Evolutionary conservation across 306 rosid genomes (phyloP), one percentile per base, ranked within the genome.

Genomic region (Pyrus bretschneideri): DNA sequence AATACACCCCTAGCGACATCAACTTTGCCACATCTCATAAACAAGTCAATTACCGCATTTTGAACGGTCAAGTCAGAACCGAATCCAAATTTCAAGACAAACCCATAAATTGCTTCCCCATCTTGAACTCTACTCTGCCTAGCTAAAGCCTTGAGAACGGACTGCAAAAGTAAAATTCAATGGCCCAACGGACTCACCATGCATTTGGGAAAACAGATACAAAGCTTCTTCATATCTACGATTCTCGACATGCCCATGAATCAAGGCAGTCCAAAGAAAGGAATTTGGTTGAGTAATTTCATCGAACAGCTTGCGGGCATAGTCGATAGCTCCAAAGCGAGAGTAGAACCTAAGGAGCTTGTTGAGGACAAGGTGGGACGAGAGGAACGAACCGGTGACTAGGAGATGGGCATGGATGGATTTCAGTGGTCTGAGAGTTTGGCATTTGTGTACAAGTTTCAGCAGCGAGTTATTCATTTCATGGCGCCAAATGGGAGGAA

Each of bases 91-190:
- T 75, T 75, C 23, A 75, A 46, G 55, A 21, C 64, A 4, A 75
- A 64, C 79, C 72, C 71, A n/a, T 31, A n/a, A 44, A 75, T 30
- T 49, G 75, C 57, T 75, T 75, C 72, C 61, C 79, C 72, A 13
- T 65, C 63, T 65, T 65, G 35, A 71, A 51, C 75, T 71, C 44
- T 71, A n/a, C 45, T 19, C 75, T 40, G 54, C 17, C 58, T 29
- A 21, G 73, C 74, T 77, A 77, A 77, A 68, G 31, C 80, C 69
- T 52, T 59, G 13, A 70, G 51, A 61, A 58, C 25, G 11, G 61
- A 69, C n/a, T 1, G 69, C 42, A 29, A 77, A 19, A 25, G 75
- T 58, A 40, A 67, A 76, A 38, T 23, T 77, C 46, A 58, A 59
- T 21, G 69, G 73, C 35, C 13, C 51, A 40, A 69, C 4, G 17